Base-by-base conservation (phyloP, 495 filamentous ascomycete genomes). In the Xylaria telfairii region DNA sequence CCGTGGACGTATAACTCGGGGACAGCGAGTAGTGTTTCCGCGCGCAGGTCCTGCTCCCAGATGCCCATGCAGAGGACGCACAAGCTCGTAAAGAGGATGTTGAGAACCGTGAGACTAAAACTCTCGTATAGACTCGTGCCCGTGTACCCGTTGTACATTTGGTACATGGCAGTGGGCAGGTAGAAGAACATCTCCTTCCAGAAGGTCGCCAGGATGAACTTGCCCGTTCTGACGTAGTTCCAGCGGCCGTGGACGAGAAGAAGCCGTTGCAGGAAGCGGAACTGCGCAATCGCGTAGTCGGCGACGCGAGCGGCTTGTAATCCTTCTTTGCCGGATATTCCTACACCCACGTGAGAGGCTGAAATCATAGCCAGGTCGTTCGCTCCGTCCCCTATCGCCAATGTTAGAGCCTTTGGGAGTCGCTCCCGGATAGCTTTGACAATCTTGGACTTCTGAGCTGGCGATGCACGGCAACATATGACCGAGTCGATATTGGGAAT, bases 341-440 rank as follows among this genome's bases (percentile, higher is more conserved):
- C 94, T 63, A 97, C 92, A 42, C 94, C 94, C 28, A 97, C 94
- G 73, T 96, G 93, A 3, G 94, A 93, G 72, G 95, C 91, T 75
- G 96, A 94, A 71, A 97, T 97, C 94, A 97, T 97, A 74, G 94
- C 93, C 74, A 97, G 91, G 75, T 97, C 94, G 74, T 97, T 97
- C 67, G 94, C 94, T 44, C 94, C 94, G 75, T 97, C 94, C 30
- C 94, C 94, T 75, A 97, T 96, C 15, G 94, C 93, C 13, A 97
- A 87, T 3, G 94, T 97, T 65, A 97, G 87, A n/a, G 90, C 86
- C 51, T 87, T 86, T 26, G 90, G 89, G 37, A 93, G 87, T 71
- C 90, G 90, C 24, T 85, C 87, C 24, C 93, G 89, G 72, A 97
- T 93, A 15, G 89, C 87, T 75, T 90, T 90, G 67, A 97, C 94